These are phyloP conservation scores for sorghum (Sorghum bicolor) DNA, from an alignment of 176 grass and related monocot genomes.

Conservation along the genomic window DNA sequence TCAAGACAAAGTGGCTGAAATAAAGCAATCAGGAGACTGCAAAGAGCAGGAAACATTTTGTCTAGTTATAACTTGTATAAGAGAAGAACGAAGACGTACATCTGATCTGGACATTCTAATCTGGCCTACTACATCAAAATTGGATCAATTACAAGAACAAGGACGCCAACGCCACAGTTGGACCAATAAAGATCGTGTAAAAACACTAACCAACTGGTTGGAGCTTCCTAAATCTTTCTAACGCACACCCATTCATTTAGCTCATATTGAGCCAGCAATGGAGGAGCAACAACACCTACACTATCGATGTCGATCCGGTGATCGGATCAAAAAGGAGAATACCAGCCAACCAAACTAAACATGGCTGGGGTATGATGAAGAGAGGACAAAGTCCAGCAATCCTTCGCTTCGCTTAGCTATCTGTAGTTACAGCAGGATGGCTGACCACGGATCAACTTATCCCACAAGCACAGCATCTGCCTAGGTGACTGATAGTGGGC, in stretches of 20 bases:
- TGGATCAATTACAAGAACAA: constrained; percentile 41
- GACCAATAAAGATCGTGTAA: constrained; percentile 22
- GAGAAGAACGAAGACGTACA: constrained; percentile 14
- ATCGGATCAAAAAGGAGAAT: constrained; percentile 37
- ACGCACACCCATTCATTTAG: constrained; percentile 12
- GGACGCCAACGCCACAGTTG: neutral
- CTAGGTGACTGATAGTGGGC: constrained; percentile 96
- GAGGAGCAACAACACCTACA: constrained; percentile 34
- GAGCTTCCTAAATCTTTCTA: constrained; percentile 46
- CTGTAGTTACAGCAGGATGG: constrained; percentile 84
- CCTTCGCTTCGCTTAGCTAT: constrained; percentile 32
- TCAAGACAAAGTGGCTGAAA: neutral
- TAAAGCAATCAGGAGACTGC: neutral
- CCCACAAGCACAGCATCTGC: constrained; percentile 89
- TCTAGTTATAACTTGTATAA: neutral
- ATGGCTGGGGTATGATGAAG: neutral
- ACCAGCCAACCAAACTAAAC: constrained; percentile 35
- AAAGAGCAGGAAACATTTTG: neutral
- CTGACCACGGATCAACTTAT: constrained; percentile 65
- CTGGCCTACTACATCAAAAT: constrained; percentile 44
- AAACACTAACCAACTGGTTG: constrained; percentile 25
- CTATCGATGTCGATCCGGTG: neutral
- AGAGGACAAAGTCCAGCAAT: neutral
- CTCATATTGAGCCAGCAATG: constrained; percentile 5
- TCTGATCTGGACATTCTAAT: constrained; percentile 33